Base-by-base conservation (phyloP, 75 land plant species). In the Adiantum capillusveneris region DNA sequence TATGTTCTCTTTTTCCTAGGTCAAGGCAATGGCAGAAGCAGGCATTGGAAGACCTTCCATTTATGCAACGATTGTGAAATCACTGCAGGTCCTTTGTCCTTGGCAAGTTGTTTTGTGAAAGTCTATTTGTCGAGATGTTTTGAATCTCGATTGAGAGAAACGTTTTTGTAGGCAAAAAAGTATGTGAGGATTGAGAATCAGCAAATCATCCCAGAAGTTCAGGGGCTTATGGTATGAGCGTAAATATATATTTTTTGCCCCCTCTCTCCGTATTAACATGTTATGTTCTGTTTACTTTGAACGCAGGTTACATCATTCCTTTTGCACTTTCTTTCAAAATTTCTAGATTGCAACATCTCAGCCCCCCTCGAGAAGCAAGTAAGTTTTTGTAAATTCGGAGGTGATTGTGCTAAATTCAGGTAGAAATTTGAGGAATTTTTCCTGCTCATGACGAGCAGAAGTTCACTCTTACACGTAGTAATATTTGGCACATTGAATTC, bases 41-140 rank as follows among this genome's bases (percentile, higher is more conserved):
- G 99, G 99, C n/a, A 95, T 95, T 69, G 99, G 99, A 30, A 79
- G 99, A 61, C 99, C 99, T 44, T 95, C 99, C 19, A 95, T 97
- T 63, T 95, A 95, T 82, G 97, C 99, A 52, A 6, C 78, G 51
- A 90, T 76, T 28, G 31, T 95, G 13, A 87, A 79, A 70, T 89
- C 89, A 30, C 62, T 95, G 50, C 78, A 90, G 93, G 96, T 89
- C n/a, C n/a, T n/a, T n/a, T n/a, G n/a, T n/a, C n/a, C n/a, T n/a
- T n/a, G n/a, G n/a, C n/a, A n/a, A n/a, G n/a, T n/a, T n/a, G n/a
- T n/a, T n/a, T n/a, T n/a, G n/a, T n/a, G n/a, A n/a, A n/a, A n/a
- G n/a, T n/a, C n/a, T n/a, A n/a, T n/a, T n/a, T n/a, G n/a, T n/a
- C n/a, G n/a, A n/a, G n/a, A n/a, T n/a, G n/a, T n/a, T n/a, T n/a